Percentiles rank a stretch among this genome's conserved stretches.
phyloP scores from a whole-genome alignment of 2,329 filamentous ascomycete genomes.

The Dichotomopilus funicola region DNA sequence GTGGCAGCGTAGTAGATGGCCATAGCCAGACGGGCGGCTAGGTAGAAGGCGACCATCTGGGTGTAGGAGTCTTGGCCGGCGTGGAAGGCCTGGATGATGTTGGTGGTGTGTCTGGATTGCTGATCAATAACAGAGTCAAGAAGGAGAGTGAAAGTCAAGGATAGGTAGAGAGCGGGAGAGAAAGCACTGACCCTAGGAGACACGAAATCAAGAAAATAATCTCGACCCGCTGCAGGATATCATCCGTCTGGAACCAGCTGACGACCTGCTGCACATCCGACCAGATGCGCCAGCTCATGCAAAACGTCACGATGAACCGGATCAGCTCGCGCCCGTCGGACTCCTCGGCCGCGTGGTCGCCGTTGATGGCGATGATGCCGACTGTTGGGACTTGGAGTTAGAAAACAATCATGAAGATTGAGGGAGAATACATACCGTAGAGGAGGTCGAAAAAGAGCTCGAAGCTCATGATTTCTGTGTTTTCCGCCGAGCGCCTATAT shows the following conservation, averaged over 20 bases:
- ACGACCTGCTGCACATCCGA: neutral
- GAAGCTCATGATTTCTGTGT: neutral
- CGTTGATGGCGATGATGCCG: slow-evolving; percentile 2
- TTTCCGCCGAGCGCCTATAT: neutral
- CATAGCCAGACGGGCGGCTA: neutral
- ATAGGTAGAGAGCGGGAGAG: no score
- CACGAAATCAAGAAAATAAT: neutral
- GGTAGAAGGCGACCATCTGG: neutral
- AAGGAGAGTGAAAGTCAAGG: no score
- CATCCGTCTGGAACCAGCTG: neutral
- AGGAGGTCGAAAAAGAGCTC: neutral
- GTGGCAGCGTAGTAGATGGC: neutral
- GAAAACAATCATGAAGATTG: neutral
- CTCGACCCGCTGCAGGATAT: neutral
- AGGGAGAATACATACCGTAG: neutral
- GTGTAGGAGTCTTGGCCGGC: neutral
- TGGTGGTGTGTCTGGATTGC: neutral
- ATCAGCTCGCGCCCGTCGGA: neutral
- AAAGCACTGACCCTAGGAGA: neutral
- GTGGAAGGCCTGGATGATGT: neutral
- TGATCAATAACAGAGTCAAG: no score
- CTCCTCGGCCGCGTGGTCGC: neutral
- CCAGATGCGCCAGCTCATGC: neutral
- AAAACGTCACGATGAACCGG: neutral
- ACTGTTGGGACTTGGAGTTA: neutral